Evolutionary conservation across 768 basidiomycete species (phyloP).

Genomic region (Chalciporus pseudorubinellus): DNA sequence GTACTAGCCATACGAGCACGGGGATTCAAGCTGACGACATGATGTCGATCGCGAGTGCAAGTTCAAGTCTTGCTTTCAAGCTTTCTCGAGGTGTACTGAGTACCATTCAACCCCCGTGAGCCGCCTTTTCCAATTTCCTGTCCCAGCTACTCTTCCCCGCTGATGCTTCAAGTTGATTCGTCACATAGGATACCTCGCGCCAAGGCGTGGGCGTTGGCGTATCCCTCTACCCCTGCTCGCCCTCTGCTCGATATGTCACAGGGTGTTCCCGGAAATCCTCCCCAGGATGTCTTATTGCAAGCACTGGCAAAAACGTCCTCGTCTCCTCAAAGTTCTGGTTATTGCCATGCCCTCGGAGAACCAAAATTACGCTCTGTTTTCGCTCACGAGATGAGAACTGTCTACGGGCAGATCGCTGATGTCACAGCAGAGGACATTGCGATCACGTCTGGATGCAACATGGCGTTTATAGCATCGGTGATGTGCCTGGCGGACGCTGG

Average conservation of each 20-base stretch:
- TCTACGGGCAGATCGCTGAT: constrained; percentile 53
- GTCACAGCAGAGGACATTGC: constrained; percentile 57
- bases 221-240: constrained; percentile 38
- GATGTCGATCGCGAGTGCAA: constrained; percentile 5
- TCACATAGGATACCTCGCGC: constrained; percentile 52
- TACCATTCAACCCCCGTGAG: constrained; percentile 49
- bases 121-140: not conserved
- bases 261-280: constrained; percentile 68
- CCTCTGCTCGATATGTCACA: constrained; percentile 74
- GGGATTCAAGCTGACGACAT: not conserved
- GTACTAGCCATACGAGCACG: not conserved
- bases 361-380: constrained; percentile 47
- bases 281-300: constrained; percentile 49
- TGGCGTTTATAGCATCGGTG: constrained; percentile 62
- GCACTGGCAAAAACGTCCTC: constrained; percentile 46
- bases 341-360: constrained; percentile 62
- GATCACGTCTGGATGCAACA: constrained; percentile 69
- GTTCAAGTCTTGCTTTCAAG: constrained; percentile 26
- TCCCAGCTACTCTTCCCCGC: not conserved
- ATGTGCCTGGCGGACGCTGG: constrained; percentile 68
- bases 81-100: constrained; percentile 41
- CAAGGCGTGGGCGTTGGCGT: constrained; percentile 52
- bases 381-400: constrained; percentile 55
- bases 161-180: not conserved
- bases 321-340: constrained; percentile 48